Evolutionary conservation across 2,329 filamentous ascomycete species (phyloP).

Genomic region (Fusarium chaquense): DNA sequence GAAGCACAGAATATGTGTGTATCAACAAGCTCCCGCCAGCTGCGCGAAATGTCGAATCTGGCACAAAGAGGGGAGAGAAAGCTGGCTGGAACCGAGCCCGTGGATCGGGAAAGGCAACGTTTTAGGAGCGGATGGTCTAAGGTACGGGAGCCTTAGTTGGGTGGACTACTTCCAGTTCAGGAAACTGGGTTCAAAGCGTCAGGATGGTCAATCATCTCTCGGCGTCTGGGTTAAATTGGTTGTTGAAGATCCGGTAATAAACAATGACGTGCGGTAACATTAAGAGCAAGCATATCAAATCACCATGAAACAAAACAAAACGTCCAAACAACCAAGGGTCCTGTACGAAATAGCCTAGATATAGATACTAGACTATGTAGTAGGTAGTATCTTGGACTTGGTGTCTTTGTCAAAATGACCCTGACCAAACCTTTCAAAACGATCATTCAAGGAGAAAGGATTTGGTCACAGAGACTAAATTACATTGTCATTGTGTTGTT

Average conservation of each 20-base stretch:
- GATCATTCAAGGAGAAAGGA: background rate
- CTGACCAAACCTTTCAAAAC: background rate
- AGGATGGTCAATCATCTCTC: conserved; percentile 30
- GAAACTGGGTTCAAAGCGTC: conserved; percentile 42
- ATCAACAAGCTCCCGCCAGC: conserved; percentile 20
- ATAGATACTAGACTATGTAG: background rate
- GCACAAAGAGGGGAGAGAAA: conserved; percentile 37
- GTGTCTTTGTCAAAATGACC: background rate
- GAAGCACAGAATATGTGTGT: conserved; percentile 28
- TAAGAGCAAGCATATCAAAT: background rate
- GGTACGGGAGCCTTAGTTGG: conserved; percentile 32
- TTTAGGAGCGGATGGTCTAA: conserved; percentile 36
- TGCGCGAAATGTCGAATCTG: conserved; percentile 38
- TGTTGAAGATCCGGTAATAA: conserved; percentile 31
- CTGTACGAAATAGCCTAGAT: conserved; percentile 13
- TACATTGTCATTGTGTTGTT: background rate
- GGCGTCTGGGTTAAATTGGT: conserved; percentile 37
- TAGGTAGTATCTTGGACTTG: background rate
- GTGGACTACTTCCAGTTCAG: conserved; percentile 40
- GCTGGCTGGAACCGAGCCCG: conserved; percentile 32
- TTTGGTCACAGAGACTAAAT: background rate
- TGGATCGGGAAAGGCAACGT: conserved; percentile 34
- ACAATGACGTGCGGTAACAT: conserved; percentile 10
- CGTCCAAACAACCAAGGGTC: background rate
- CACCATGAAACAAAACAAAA: conserved; percentile 6